A percentile compares a stretch with the other conserved stretches of the same genome.
These are phyloP conservation scores for Poa annua DNA, from an alignment of 176 grass and related monocot genomes.

Conservation along the genomic window DNA sequence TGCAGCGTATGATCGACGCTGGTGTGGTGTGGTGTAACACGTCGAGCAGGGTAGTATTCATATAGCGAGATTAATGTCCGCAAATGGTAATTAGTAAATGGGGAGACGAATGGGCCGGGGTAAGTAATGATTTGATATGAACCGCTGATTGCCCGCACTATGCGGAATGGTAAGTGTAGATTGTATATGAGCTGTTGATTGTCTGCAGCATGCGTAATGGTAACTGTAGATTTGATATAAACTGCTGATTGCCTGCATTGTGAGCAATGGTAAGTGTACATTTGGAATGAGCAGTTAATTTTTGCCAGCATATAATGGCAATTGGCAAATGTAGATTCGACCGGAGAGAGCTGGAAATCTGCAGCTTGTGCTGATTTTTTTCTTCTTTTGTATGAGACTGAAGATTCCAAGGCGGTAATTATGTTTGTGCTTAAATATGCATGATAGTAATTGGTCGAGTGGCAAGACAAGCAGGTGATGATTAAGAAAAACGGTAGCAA, in stretches of 20 bases:
- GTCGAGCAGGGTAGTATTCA: background rate
- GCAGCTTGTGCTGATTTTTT: no score
- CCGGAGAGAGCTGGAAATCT: no score
- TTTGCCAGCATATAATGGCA: no score
- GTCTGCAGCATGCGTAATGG: background rate
- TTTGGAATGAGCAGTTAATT: no score
- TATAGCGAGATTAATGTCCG: background rate
- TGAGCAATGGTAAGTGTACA: no score
- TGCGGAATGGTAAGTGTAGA: background rate
- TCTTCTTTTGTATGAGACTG: background rate
- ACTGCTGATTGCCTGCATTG: no score
- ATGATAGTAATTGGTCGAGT: background rate
- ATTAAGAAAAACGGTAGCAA: background rate
- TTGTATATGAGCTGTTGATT: background rate
- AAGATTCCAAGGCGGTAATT: background rate
- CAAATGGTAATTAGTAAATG: background rate
- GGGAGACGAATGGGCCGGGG: background rate
- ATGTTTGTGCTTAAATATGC: background rate
- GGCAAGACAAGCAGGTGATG: background rate
- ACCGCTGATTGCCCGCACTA: background rate
- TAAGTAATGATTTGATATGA: background rate
- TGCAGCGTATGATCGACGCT: background rate
- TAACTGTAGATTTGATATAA: background rate
- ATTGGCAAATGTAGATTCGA: no score
- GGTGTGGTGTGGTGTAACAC: background rate